A percentile compares a stretch with the other conserved stretches of the same genome.
phyloP scores from a whole-genome alignment of 1,139 yeast species.

The Blastobotrys persicus region DNA sequence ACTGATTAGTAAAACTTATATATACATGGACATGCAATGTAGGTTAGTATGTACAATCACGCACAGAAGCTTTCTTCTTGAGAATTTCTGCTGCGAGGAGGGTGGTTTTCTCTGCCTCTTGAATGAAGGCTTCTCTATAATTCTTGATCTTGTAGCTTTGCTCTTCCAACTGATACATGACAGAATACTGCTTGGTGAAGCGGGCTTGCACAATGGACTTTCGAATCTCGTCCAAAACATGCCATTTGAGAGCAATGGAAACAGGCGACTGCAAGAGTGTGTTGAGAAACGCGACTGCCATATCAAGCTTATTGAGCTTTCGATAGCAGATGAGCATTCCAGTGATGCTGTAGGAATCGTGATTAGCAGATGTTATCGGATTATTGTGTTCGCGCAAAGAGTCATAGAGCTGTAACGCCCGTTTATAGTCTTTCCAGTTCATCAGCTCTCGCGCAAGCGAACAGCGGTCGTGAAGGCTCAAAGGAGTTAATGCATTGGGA shows the following conservation, averaged over 20 bases:
- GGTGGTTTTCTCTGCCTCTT: conserved; percentile 16
- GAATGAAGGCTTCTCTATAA: conserved; percentile 15
- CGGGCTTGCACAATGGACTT: conserved; percentile 5
- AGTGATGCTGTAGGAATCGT: conserved; percentile 23
- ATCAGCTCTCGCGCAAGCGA: conserved; percentile 23
- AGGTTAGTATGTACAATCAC: neutral
- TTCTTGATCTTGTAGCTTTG: conserved; percentile 16
- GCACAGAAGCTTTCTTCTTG: neutral
- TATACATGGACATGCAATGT: conserved; percentile 3
- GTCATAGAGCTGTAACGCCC: conserved; percentile 24
- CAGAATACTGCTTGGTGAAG: neutral
- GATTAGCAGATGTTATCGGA: conserved; percentile 21
- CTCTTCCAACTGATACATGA: conserved; percentile 12
- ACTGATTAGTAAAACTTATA: neutral
- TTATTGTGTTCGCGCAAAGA: conserved; percentile 19
- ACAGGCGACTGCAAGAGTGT: conserved; percentile 15
- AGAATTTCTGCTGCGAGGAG: conserved; percentile 16
- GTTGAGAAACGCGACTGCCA: conserved; percentile 13
- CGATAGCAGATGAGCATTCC: conserved; percentile 22
- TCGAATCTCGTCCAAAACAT: conserved; percentile 22
- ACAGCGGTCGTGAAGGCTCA: conserved; percentile 18
- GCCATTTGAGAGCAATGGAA: conserved; percentile 17
- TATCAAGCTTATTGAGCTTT: conserved; percentile 14
- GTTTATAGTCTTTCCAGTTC: conserved; percentile 17
- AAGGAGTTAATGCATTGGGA: neutral